These are phyloP conservation scores for Porosira glacialis DNA, from an alignment of 352 stramenopile species.

Conservation along the genomic window DNA sequence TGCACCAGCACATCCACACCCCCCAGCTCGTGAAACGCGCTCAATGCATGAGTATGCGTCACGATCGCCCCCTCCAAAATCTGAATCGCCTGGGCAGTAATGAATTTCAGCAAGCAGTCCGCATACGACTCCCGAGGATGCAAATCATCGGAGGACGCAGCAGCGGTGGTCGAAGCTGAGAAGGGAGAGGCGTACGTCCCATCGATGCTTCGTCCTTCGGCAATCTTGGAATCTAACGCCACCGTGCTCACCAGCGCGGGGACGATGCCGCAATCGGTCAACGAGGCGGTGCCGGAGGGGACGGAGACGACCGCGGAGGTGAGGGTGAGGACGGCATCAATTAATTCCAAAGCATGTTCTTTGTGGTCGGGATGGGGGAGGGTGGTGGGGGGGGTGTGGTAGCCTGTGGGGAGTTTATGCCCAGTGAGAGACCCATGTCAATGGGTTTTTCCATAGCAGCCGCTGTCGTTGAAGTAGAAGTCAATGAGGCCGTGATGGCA, in stretches of 20 bases:
- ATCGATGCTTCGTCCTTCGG: background rate
- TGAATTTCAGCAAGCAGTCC: constrained; percentile 63
- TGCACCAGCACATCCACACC: constrained; percentile 74
- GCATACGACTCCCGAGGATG: constrained; percentile 31
- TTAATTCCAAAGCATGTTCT: constrained; percentile 70
- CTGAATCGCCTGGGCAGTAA: constrained; percentile 76
- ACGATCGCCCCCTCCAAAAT: constrained; percentile 80
- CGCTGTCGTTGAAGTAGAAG: background rate
- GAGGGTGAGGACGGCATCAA: constrained; percentile 76
- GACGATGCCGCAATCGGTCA: constrained; percentile 81
- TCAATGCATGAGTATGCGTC: constrained; percentile 70
- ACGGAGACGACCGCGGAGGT: constrained; percentile 73
- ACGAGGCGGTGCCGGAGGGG: constrained; percentile 60
- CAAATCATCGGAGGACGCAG: background rate
- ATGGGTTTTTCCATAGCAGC: constrained; percentile 9
- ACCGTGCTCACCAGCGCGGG: constrained; percentile 75
- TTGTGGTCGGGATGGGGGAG: constrained; percentile 48
- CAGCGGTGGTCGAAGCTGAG: background rate
- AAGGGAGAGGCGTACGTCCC: background rate
- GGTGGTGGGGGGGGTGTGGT: constrained; percentile 53
- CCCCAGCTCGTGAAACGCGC: constrained; percentile 78
- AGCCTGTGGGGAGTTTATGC: constrained; percentile 76
- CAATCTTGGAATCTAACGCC: constrained; percentile 43
- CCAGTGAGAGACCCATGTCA: constrained; percentile 65
- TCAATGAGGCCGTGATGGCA: background rate